These are phyloP conservation scores for Aspergillus proliferans DNA, from an alignment of 2,329 filamentous ascomycete genomes.

Conservation along the genomic window DNA sequence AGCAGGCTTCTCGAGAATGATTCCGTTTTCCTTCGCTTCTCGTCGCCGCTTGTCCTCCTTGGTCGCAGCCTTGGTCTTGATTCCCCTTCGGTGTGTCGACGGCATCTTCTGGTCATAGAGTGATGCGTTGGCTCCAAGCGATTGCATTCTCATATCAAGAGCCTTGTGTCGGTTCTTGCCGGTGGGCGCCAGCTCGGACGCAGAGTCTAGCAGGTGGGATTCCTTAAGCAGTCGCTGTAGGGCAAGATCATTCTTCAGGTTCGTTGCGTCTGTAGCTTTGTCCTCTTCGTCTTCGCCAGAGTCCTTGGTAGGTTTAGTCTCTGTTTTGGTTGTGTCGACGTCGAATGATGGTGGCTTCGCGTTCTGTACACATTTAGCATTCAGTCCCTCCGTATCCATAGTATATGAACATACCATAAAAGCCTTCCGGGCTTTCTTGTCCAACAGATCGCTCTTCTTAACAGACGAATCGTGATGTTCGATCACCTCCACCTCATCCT, in stretches of 20 bases:
- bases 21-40: slow-evolving; percentile 83
- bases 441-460: slow-evolving; percentile 44
- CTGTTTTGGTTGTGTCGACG: slow-evolving; percentile 12
- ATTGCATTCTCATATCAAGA: slow-evolving; percentile 74
- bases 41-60: slow-evolving; percentile 65
- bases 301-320: slow-evolving; percentile 15
- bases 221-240: slow-evolving; percentile 86
- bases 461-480: slow-evolving; percentile 50
- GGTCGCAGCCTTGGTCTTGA: slow-evolving; percentile 57
- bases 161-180: slow-evolving; percentile 76
- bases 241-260: slow-evolving; percentile 86
- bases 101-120: slow-evolving; percentile 81
- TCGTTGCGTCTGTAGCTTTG: slow-evolving; percentile 51
- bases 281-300: slow-evolving; percentile 47
- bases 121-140: slow-evolving; percentile 70
- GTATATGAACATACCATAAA: slow-evolving; percentile 59
- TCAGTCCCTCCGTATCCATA: neutral
- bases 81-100: slow-evolving; percentile 79
- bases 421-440: slow-evolving; percentile 65
- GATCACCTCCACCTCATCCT: slow-evolving; percentile 54
- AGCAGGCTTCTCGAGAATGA: slow-evolving; percentile 66
- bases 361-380: slow-evolving; percentile 16
- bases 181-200: slow-evolving; percentile 49
- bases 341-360: slow-evolving; percentile 44
- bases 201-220: slow-evolving; percentile 73